A percentile compares a stretch with the other conserved stretches of the same genome.
phyloP scores from a whole-genome alignment of 2,329 filamentous ascomycete genomes.

The Colletotrichum noveboracense region DNA sequence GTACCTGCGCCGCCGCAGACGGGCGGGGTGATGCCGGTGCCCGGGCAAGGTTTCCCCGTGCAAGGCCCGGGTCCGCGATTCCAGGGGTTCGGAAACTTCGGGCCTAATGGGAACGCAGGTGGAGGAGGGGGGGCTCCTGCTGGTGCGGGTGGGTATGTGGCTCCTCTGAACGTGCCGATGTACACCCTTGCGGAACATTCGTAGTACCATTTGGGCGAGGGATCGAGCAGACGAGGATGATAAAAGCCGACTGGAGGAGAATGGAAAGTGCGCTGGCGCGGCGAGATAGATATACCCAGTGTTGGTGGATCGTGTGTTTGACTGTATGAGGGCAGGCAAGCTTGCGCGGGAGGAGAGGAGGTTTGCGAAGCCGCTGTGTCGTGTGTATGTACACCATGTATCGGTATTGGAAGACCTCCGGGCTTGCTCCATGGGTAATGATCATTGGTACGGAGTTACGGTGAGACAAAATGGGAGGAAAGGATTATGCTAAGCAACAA shows the following conservation, averaged over 20 bases:
- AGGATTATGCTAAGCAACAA: background rate
- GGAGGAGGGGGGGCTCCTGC: background rate
- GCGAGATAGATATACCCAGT: background rate
- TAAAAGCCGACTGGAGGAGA: background rate
- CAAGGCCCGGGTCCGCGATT: background rate
- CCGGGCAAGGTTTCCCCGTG: background rate
- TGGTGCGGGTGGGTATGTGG: background rate
- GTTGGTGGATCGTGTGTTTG: background rate
- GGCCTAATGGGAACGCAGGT: background rate
- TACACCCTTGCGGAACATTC: constrained; percentile 17
- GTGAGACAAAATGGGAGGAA: background rate
- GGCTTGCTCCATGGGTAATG: background rate
- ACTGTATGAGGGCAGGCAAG: background rate
- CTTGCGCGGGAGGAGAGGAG: background rate
- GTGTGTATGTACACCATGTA: background rate
- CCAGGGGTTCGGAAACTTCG: background rate
- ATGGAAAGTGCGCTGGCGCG: background rate
- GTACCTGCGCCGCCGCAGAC: background rate
- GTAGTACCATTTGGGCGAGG: background rate
- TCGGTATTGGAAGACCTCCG: background rate
- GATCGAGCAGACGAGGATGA: background rate
- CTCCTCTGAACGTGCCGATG: constrained; percentile 6
- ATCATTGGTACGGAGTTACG: background rate
- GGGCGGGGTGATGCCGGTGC: background rate
- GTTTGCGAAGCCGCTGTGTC: background rate